phyloP scores from a whole-genome alignment of 2,329 filamentous ascomycete species.

The Penicillium sp. region DNA sequence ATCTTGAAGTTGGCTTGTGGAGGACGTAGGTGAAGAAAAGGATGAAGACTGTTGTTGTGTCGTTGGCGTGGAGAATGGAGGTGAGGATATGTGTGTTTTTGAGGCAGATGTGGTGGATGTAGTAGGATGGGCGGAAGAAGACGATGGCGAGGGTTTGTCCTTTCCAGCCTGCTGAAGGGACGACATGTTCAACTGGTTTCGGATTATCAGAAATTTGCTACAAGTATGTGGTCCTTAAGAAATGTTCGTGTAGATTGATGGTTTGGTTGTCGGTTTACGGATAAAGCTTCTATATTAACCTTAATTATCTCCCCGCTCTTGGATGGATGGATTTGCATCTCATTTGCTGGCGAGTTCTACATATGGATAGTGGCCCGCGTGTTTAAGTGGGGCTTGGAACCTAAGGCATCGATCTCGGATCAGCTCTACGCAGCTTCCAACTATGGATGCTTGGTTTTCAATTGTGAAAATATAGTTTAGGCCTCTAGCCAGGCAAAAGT shows the following conservation, averaged over 20 bases:
- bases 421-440: too few relatives aligned
- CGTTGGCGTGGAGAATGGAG: slow-evolving; percentile 2
- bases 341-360: background rate
- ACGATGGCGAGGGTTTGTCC: background rate
- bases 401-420: background rate
- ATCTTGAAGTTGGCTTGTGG: background rate
- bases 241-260: background rate
- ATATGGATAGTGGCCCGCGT: background rate
- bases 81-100: slow-evolving; percentile 7
- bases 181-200: background rate
- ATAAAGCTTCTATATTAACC: background rate
- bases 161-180: background rate
- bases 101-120: background rate
- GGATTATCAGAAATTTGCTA: background rate
- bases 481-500: background rate
- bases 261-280: background rate
- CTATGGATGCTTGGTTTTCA: too few relatives aligned
- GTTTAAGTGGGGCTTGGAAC: background rate
- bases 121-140: background rate
- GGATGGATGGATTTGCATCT: background rate
- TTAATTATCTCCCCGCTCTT: background rate
- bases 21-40: slow-evolving; percentile 19
- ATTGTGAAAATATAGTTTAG: too few relatives aligned
- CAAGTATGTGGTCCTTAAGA: background rate
- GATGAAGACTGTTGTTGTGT: slow-evolving; percentile 5